Percentiles rank a stretch among this genome's conserved stretches.
Evolutionary conservation across 257 asterid genomes (phyloP).

Genomic region (Capsicum baccatum): DNA sequence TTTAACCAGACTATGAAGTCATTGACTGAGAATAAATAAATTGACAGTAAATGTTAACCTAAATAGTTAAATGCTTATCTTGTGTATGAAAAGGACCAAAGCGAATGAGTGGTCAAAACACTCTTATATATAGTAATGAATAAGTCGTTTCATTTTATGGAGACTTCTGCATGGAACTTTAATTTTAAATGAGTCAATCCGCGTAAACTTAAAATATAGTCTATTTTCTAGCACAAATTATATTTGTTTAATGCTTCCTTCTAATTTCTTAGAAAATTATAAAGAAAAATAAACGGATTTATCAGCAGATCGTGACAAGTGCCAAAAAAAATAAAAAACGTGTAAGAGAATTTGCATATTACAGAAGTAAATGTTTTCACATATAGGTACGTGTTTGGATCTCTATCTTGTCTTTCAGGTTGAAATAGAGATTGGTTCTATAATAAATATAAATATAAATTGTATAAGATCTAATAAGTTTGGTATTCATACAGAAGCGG

Average conservation of each 20-base stretch:
- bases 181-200: not conserved
- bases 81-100: not conserved
- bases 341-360: not conserved
- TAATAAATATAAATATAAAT: too few species aligned
- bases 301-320: too few species aligned
- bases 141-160: conserved; percentile 8
- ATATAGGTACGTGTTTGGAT: not conserved
- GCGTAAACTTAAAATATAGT: conserved; percentile 13
- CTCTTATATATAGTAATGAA: not conserved
- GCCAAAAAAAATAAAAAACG: too few species aligned
- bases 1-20: conserved; percentile 16
- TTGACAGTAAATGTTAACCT: not conserved
- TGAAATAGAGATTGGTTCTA: not conserved
- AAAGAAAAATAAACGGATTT: too few species aligned
- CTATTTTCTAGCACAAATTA: not conserved
- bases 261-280: too few species aligned
- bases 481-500: too few species aligned
- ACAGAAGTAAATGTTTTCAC: not conserved
- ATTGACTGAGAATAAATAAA: conserved; percentile 15
- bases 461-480: too few species aligned
- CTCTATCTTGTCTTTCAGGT: not conserved
- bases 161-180: not conserved
- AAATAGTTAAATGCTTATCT: too few species aligned
- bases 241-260: too few species aligned
- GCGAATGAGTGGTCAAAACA: not conserved